phyloP scores from a whole-genome alignment of 106 monocot species.

The Alisma plantagoaquatica region DNA sequence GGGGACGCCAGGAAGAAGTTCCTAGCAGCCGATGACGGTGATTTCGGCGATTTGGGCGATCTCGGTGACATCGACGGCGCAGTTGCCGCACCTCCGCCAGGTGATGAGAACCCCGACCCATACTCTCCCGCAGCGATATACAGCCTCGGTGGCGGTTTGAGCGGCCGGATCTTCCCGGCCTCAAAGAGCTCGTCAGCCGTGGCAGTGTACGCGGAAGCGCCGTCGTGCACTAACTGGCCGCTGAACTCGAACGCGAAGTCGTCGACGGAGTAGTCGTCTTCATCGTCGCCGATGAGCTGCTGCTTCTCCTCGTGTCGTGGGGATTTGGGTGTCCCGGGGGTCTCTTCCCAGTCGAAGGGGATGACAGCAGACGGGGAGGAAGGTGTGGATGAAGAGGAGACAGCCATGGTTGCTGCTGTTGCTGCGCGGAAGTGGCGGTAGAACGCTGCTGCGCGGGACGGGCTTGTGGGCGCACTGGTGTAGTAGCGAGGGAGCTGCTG shows the following conservation, averaged over 20 bases:
- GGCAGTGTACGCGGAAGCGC: constrained; percentile 2
- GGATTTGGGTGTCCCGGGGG: background rate
- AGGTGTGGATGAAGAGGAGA: too few species aligned
- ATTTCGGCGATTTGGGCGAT: constrained; percentile 1
- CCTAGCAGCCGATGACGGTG: background rate
- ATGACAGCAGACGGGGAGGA: background rate
- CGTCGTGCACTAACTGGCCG: constrained; percentile 13
- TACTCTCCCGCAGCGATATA: background rate
- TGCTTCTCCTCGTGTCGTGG: background rate
- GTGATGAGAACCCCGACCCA: too few species aligned
- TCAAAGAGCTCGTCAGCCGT: constrained; percentile 69
- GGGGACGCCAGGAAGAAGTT: too few species aligned
- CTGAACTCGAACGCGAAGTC: constrained; percentile 48
- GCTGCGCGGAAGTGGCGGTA: background rate
- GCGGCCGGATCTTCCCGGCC: constrained; percentile 38
- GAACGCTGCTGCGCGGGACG: constrained; percentile 29
- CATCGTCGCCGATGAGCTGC: background rate
- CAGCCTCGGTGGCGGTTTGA: constrained; percentile 28
- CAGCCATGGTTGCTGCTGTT: background rate
- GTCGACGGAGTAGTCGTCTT: background rate
- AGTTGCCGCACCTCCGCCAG: background rate
- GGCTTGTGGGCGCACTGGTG: constrained; percentile 57
- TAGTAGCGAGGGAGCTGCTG: too few species aligned
- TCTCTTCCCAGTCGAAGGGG: constrained; percentile 16
- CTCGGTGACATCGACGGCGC: background rate